These are phyloP conservation scores for Sclerotinia subarctica DNA, from an alignment of 2,329 filamentous ascomycete genomes.

Conservation along the genomic window DNA sequence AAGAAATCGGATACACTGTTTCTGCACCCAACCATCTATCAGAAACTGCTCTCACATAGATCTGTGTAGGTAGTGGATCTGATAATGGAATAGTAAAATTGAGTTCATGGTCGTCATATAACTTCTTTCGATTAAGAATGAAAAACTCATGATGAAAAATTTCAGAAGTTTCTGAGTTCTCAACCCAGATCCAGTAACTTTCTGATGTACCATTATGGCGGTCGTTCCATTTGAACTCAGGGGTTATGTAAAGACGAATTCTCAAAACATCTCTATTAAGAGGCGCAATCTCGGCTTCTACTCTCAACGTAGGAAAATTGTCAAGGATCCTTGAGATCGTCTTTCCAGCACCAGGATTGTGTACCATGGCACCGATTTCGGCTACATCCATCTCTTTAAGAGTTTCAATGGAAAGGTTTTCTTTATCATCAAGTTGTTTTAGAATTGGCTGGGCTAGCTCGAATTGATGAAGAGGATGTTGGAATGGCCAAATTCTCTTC, in stretches of 20 bases:
- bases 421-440: conserved; percentile 79
- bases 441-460: conserved; percentile 82
- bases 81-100: conserved; percentile 96
- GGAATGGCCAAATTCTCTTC: conserved; percentile 89
- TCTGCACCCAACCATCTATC: conserved; percentile 97
- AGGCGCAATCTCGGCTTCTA: conserved; percentile 93
- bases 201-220: conserved; percentile 90
- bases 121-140: conserved; percentile 82
- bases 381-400: conserved; percentile 89
- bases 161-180: conserved; percentile 95
- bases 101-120: conserved; percentile 94
- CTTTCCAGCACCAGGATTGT: conserved; percentile 83
- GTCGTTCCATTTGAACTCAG: conserved; percentile 94
- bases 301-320: conserved; percentile 86
- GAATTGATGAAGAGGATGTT: conserved; percentile 94
- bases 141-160: conserved; percentile 99
- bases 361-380: conserved; percentile 87
- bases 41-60: conserved; percentile 91
- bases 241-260: conserved; percentile 81
- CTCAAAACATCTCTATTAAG: conserved; percentile 90
- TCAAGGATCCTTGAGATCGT: conserved; percentile 78
- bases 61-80: conserved; percentile 90
- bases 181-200: conserved; percentile 98
- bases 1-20: conserved; percentile 91
- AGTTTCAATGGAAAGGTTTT: conserved; percentile 71